Percentiles rank a stretch among this genome's conserved stretches.
Evolutionary conservation across 805 yeast species (phyloP).

Genomic region (Saccharomycopsis malanga): DNA sequence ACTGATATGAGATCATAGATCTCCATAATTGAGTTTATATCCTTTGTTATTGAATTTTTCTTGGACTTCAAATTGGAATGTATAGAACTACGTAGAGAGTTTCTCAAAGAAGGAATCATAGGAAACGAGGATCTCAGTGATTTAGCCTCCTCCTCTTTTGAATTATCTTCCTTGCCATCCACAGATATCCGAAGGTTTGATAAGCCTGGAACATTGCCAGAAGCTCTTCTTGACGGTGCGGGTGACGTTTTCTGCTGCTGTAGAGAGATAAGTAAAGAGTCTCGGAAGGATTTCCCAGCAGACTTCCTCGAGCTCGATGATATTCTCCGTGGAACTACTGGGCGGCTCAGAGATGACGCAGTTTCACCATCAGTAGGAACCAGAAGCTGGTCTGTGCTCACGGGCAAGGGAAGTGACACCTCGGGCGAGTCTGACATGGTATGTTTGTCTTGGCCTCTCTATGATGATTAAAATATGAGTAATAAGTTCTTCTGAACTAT

Average conservation of each 20-base stretch:
- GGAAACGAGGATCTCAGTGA: neutral
- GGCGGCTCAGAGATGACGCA: too few species aligned
- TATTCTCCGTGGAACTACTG: neutral
- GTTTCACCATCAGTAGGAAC: too few species aligned
- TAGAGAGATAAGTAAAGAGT: constrained; percentile 15
- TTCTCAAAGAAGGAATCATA: constrained; percentile 17
- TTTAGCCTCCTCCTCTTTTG: constrained; percentile 26
- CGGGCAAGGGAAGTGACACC: too few species aligned
- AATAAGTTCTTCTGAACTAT: too few species aligned
- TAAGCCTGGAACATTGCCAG: neutral
- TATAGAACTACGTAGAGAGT: constrained; percentile 17
- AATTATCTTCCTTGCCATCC: neutral
- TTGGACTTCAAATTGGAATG: constrained; percentile 20
- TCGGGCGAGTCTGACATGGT: too few species aligned
- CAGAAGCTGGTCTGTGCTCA: too few species aligned
- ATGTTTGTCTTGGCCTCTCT: too few species aligned
- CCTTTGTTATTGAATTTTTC: constrained; percentile 19
- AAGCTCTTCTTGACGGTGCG: constrained; percentile 7
- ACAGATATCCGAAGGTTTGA: neutral
- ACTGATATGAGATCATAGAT: constrained; percentile 40
- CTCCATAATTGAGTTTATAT: constrained; percentile 19
- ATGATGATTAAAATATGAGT: too few species aligned
- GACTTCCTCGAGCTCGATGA: constrained; percentile 1
- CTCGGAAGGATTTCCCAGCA: constrained; percentile 11
- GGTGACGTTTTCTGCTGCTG: constrained; percentile 11